Conservation (phyloP, 352 stramenopile genomes). For the Phytopythium cucurbitacearum region DNA sequence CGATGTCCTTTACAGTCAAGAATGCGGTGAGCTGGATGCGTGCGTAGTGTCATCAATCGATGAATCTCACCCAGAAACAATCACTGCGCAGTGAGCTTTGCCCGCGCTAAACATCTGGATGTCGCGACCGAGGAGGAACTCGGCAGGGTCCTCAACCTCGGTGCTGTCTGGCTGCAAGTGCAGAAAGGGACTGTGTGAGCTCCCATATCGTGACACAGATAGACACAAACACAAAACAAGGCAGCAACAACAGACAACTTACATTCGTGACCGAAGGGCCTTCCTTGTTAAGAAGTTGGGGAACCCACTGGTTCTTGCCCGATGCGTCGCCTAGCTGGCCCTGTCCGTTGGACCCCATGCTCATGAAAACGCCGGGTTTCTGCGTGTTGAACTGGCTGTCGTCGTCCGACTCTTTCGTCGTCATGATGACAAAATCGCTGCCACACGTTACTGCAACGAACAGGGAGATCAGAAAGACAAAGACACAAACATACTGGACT, state of each 20-base stretch:
- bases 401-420: constrained; percentile 55
- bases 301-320: constrained; percentile 81
- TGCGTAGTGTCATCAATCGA: neutral
- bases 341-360: constrained; percentile 71
- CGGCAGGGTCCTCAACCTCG: constrained; percentile 57
- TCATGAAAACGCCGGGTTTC: constrained; percentile 75
- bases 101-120: constrained; percentile 52
- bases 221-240: neutral
- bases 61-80: constrained; percentile 39
- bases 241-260: neutral
- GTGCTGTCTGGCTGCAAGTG: constrained; percentile 31
- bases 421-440: constrained; percentile 71
- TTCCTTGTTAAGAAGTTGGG: constrained; percentile 73
- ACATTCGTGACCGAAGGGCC: constrained; percentile 51
- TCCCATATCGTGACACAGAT: neutral
- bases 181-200: constrained; percentile 3
- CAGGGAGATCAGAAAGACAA: constrained; percentile 6
- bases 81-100: constrained; percentile 50
- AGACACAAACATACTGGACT: neutral
- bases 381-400: constrained; percentile 75
- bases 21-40: neutral
- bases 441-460: constrained; percentile 38
- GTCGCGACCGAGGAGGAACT: constrained; percentile 74
- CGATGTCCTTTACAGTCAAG: constrained; percentile 31
- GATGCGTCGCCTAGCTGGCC: constrained; percentile 62